Evolutionary conservation across 805 yeast species (phyloP), one percentile per base, ranked within the genome.

Genomic region (Kodamaea kaohsiungensis): DNA sequence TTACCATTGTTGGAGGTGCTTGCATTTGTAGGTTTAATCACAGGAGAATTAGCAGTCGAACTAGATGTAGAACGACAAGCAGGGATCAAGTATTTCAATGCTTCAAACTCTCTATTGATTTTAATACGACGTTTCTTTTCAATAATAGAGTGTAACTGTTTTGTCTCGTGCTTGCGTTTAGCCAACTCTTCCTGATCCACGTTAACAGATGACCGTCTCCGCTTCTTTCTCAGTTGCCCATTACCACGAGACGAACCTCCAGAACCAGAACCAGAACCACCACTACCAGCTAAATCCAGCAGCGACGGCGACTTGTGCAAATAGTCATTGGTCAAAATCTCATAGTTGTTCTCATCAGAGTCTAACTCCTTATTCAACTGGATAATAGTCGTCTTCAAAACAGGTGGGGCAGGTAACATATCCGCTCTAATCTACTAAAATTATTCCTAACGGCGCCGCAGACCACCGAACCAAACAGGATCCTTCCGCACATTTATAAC

Each of bases 81-180:
- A 1, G 96, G 96, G 15, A 89, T 85, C 50, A 89, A 69, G 62
- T 79, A 84, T 65, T 89, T 87, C 59, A 89, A 77, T 1, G 92
- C 90, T 65, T 88, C 95, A 65, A 88, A 89, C 68, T 89, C 95
- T 52, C 91, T 75, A 67, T 89, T 89, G 77, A 89, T 87, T 64
- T 88, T 87, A 51, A 86, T 81, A 56, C 96, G 73, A 60, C 96
- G 77, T 61, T 89, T 81, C 63, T 89, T 87, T 67, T 89, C 96
- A 55, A 89, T 89, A 42, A 87, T 85, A 2, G 91, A 85, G 66
- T 89, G 96, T 40, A 75, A 66, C 60, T 75, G 79, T 55, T 75
- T 76, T 1, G 79, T 76, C 59, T 76, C 80, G 45, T 67, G 65
- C 52, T 69, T 72, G n/a, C 80, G 51, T 59, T 71, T 69, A 12